Conservation (phyloP, 163 green algal genomes). For the Picocystis sp. region DNA sequence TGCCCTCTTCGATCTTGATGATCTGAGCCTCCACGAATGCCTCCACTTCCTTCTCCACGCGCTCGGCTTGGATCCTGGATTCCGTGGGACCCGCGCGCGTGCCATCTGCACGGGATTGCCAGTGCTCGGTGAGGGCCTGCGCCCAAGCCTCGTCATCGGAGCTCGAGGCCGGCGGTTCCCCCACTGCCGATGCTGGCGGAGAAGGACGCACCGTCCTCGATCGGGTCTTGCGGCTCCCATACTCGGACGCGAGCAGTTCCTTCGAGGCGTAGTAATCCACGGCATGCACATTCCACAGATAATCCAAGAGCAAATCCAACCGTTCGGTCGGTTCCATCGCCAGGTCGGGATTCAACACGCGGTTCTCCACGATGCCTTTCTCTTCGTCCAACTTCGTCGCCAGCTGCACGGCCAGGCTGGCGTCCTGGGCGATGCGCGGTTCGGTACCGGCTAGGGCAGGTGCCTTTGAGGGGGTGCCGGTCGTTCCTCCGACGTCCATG, state of each 20-base stretch:
- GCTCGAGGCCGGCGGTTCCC: neutral
- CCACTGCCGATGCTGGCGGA: neutral
- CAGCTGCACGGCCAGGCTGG: slow-evolving; percentile 31
- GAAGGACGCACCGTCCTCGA: slow-evolving; percentile 1
- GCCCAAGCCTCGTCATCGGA: slow-evolving; percentile 23
- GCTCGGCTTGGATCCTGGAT: slow-evolving; percentile 4
- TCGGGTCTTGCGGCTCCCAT: neutral
- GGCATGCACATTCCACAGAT: slow-evolving; percentile 81
- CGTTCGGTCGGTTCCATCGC: slow-evolving; percentile 5
- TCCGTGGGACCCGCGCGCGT: no score
- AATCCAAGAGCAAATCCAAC: slow-evolving; percentile 67
- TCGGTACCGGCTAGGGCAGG: neutral
- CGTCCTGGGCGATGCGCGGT: slow-evolving; percentile 18
- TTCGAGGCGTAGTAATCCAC: slow-evolving; percentile 72
- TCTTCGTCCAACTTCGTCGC: slow-evolving; percentile 56
- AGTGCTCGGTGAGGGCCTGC: slow-evolving; percentile 14
- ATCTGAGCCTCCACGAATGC: slow-evolving; percentile 68
- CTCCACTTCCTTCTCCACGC: slow-evolving; percentile 55
- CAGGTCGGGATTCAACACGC: slow-evolving; percentile 20
- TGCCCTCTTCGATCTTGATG: slow-evolving; percentile 36
- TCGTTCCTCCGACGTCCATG: neutral
- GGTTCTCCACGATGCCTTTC: slow-evolving; percentile 51
- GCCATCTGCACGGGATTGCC: no score
- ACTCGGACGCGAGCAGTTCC: neutral
- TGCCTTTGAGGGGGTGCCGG: neutral